Evolutionary conservation across 106 monocot genomes (phyloP).

Genomic region (Acorus gramineus): DNA sequence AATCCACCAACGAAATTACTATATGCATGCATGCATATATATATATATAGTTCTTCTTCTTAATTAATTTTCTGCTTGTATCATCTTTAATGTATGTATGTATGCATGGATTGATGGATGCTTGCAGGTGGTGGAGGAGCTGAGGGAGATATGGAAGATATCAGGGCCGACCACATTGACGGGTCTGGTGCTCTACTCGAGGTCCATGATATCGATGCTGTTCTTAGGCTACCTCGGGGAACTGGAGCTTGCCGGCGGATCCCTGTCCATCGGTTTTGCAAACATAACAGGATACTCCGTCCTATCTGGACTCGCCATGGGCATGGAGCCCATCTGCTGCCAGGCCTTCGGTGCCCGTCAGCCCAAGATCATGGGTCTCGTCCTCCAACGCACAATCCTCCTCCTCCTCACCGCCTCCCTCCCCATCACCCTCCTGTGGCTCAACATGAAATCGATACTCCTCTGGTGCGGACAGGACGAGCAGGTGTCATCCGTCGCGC

Average conservation of each 20-base stretch:
- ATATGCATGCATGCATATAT: no score
- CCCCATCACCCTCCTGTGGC: slow-evolving; percentile 75
- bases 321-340: slow-evolving; percentile 97
- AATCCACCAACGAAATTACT: no score
- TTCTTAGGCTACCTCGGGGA: slow-evolving; percentile 82
- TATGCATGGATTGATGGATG: not conserved
- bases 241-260: slow-evolving; percentile 79
- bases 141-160: slow-evolving; percentile 56
- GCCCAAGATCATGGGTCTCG: slow-evolving; percentile 59
- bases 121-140: slow-evolving; percentile 54
- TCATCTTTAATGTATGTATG: not conserved
- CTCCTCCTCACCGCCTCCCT: slow-evolving; percentile 65
- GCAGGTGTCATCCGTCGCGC: slow-evolving; percentile 39
- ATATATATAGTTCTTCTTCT: no score
- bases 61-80: no score
- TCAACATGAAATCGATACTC: slow-evolving; percentile 54
- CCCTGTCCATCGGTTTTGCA: slow-evolving; percentile 81
- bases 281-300: slow-evolving; percentile 98
- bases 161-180: slow-evolving; percentile 68
- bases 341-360: slow-evolving; percentile 84
- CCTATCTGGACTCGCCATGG: slow-evolving; percentile 84
- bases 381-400: slow-evolving; percentile 74
- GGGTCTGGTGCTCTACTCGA: slow-evolving; percentile 79
- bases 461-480: slow-evolving; percentile 47
- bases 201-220: slow-evolving; percentile 88